Evolutionary conservation across 768 basidiomycete genomes (phyloP).

Genomic region (Mycena filopes): DNA sequence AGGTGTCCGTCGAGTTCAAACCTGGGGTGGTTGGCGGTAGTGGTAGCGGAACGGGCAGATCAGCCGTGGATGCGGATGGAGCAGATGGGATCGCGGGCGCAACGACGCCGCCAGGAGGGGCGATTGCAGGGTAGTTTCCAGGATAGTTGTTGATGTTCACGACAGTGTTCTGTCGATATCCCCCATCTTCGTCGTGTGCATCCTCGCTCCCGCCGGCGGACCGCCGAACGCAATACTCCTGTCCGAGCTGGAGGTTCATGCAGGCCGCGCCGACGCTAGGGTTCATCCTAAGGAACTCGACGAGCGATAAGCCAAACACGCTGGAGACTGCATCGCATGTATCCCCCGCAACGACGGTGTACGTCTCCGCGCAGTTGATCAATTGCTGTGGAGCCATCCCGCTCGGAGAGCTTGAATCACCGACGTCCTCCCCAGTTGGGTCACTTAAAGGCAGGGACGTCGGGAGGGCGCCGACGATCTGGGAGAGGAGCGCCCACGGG

Average conservation of each 20-base stretch:
- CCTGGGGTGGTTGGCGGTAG: neutral
- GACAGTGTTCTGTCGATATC: neutral
- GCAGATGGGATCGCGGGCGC: neutral
- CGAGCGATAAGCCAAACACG: slow-evolving; percentile 8
- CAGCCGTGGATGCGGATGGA: neutral
- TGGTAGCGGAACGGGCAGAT: neutral
- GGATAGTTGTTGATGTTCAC: slow-evolving; percentile 4
- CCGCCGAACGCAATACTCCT: slow-evolving; percentile 16
- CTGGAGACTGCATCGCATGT: slow-evolving; percentile 6
- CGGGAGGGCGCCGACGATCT: neutral
- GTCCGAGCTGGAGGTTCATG: slow-evolving; percentile 13
- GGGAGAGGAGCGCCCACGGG: slow-evolving; percentile 1
- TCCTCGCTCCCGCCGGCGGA: neutral
- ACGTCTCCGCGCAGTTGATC: slow-evolving; percentile 8
- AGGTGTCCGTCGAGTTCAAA: neutral
- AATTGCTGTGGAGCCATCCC: neutral
- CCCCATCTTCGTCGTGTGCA: slow-evolving; percentile 1
- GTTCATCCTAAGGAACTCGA: slow-evolving; percentile 20
- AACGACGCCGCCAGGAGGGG: neutral
- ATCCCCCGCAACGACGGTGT: slow-evolving; percentile 10
- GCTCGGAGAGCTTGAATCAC: too few species aligned
- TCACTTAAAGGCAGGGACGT: neutral
- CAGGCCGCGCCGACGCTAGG: slow-evolving; percentile 14
- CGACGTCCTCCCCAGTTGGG: neutral
- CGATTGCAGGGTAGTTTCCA: neutral